Evolutionary conservation across 1,284 basidiomycete species (phyloP).

Genomic region (Naganishia liquefaciens): DNA sequence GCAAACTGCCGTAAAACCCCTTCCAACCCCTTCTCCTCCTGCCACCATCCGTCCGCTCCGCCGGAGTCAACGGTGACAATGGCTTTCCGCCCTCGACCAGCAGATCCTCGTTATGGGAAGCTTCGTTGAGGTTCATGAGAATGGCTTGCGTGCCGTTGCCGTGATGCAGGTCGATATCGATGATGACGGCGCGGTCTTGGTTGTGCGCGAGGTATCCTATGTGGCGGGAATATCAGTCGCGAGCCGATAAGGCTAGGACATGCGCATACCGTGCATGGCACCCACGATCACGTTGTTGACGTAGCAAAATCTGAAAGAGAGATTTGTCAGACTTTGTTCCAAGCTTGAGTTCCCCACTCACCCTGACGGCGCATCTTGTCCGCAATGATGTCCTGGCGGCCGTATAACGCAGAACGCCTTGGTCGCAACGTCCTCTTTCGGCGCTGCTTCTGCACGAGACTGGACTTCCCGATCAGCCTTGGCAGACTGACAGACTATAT

Average conservation of each 20-base stretch:
- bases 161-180: conserved; percentile 94
- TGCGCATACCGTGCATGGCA: conserved; percentile 74
- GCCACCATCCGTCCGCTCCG: conserved; percentile 49
- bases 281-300: conserved; percentile 90
- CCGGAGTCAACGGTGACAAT: conserved; percentile 33
- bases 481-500: conserved; percentile 52
- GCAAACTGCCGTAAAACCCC: conserved; percentile 83
- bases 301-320: conserved; percentile 69
- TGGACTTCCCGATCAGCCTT: background rate
- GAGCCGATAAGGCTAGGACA: background rate
- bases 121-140: conserved; percentile 87
- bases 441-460: background rate
- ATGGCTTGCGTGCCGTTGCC: conserved; percentile 92
- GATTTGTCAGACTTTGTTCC: background rate
- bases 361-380: conserved; percentile 81
- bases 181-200: conserved; percentile 76
- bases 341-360: conserved; percentile 39
- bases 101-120: conserved; percentile 68
- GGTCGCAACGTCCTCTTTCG: conserved; percentile 3
- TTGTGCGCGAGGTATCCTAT: conserved; percentile 76
- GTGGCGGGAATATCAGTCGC: background rate
- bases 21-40: conserved; percentile 60
- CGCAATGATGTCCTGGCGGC: conserved; percentile 90
- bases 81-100: conserved; percentile 57
- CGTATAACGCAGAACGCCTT: conserved; percentile 80